Evolutionary conservation across 306 rosid species (phyloP).

Genomic region (Begonia peltatifolia): DNA sequence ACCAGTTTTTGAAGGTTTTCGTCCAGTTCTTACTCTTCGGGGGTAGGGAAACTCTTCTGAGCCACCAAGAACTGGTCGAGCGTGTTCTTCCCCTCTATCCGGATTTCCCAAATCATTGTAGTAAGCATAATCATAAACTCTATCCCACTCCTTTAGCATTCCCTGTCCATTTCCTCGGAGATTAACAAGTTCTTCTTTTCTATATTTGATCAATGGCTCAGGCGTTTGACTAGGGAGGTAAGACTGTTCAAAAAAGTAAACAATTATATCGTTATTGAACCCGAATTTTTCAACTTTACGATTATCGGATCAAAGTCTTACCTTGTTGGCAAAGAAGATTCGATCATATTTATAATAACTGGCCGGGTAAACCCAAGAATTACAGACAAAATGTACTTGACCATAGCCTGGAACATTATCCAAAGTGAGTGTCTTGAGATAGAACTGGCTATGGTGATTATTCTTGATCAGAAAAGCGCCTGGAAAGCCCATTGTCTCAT

Average conservation of each 20-base stretch:
- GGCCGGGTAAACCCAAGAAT: slow-evolving; percentile 93
- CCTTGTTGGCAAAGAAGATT: slow-evolving; percentile 73
- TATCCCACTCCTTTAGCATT: slow-evolving; percentile 78
- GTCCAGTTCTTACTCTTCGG: slow-evolving; percentile 69
- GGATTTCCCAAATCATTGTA: slow-evolving; percentile 85
- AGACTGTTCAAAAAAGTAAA: slow-evolving; percentile 21
- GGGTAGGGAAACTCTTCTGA: slow-evolving; percentile 59
- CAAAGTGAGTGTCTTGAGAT: slow-evolving; percentile 48
- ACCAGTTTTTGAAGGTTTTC: slow-evolving; percentile 54
- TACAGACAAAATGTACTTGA: slow-evolving; percentile 49
- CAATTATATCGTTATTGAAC: background rate
- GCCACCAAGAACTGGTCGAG: slow-evolving; percentile 75
- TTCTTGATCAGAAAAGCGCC: slow-evolving; percentile 54
- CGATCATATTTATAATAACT: slow-evolving; percentile 51
- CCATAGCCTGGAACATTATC: slow-evolving; percentile 57
- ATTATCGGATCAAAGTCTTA: slow-evolving; percentile 4
- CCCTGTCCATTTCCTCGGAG: slow-evolving; percentile 55
- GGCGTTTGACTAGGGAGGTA: slow-evolving; percentile 76
- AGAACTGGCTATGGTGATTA: slow-evolving; percentile 65
- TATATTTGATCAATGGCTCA: slow-evolving; percentile 29
- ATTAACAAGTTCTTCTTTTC: slow-evolving; percentile 51
- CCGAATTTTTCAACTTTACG: background rate
- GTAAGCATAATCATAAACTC: slow-evolving; percentile 83
- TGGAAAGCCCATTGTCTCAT: slow-evolving; percentile 61
- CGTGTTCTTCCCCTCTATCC: slow-evolving; percentile 30